Conservation (phyloP, 2,329 filamentous ascomycete genomes). For the Anthostomella pinea region DNA sequence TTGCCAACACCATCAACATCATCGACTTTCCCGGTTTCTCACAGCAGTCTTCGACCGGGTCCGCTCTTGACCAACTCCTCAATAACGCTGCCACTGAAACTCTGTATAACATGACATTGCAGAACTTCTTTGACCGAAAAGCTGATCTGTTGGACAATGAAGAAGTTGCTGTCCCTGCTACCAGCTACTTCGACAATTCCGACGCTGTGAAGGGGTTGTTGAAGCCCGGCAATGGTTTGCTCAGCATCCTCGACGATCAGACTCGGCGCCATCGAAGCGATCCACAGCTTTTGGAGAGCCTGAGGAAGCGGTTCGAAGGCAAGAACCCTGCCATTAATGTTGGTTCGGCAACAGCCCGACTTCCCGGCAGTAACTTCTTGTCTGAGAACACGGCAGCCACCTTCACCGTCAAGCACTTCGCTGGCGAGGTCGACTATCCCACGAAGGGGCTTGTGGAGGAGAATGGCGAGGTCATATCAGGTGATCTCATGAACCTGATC, state of each 20-base stretch:
- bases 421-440: constrained; percentile 93
- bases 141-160: constrained; percentile 92
- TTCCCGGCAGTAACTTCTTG: constrained; percentile 86
- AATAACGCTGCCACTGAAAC: constrained; percentile 93
- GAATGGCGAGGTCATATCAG: constrained; percentile 93
- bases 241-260: constrained; percentile 95
- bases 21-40: constrained; percentile 96
- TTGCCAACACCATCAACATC: constrained; percentile 91
- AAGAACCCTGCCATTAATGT: constrained; percentile 90
- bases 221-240: constrained; percentile 86
- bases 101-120: constrained; percentile 87
- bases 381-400: constrained; percentile 76
- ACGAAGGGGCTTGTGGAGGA: constrained; percentile 86
- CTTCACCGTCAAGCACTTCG: constrained; percentile 93
- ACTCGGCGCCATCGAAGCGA: constrained; percentile 86
- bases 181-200: constrained; percentile 96
- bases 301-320: constrained; percentile 89
- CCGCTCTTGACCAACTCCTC: constrained; percentile 84
- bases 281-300: constrained; percentile 82
- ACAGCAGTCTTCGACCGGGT: constrained; percentile 78
- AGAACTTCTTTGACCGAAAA: constrained; percentile 94
- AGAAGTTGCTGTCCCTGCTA: constrained; percentile 84
- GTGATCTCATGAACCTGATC: constrained; percentile 92
- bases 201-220: constrained; percentile 89
- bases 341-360: constrained; percentile 67